A percentile compares a stretch with the other conserved stretches of the same genome.
Evolutionary conservation across 306 rosid genomes (phyloP).

Genomic region (Pterocarpus santalinus): DNA sequence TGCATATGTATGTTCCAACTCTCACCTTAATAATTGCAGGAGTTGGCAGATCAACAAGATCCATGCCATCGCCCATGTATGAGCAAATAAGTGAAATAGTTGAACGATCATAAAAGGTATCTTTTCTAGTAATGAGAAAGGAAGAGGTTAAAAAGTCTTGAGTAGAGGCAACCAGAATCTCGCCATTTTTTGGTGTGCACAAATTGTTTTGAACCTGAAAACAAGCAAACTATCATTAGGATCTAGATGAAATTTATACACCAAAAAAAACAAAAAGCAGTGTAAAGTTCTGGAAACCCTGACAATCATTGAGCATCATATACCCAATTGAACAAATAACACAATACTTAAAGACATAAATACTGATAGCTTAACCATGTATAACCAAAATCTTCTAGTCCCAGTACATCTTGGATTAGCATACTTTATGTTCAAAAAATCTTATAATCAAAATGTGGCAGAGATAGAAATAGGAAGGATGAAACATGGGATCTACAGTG

Average conservation of each 20-base stretch:
- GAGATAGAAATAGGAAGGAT: too few relatives aligned
- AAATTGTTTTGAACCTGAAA: slow-evolving; percentile 93
- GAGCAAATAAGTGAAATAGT: slow-evolving; percentile 87
- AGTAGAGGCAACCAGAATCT: slow-evolving; percentile 95
- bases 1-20: slow-evolving; percentile 1
- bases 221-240: slow-evolving; percentile 39
- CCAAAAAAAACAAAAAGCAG: neutral
- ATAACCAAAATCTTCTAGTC: slow-evolving; percentile 12
- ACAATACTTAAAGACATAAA: slow-evolving; percentile 19
- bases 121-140: slow-evolving; percentile 92
- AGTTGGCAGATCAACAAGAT: slow-evolving; percentile 85
- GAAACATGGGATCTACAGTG: too few relatives aligned
- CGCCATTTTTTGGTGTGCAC: slow-evolving; percentile 99
- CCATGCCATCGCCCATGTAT: slow-evolving; percentile 91
- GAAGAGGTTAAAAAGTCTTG: slow-evolving; percentile 98
- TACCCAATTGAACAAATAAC: slow-evolving; percentile 28
- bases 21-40: slow-evolving; percentile 91
- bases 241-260: slow-evolving; percentile 18
- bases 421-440: neutral
- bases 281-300: neutral
- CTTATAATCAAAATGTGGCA: too few relatives aligned
- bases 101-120: slow-evolving; percentile 95
- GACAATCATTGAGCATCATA: slow-evolving; percentile 28
- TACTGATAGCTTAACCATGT: slow-evolving; percentile 8
- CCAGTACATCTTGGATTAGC: neutral